Percentiles rank a stretch among this genome's conserved stretches.
These are phyloP conservation scores for Fusarium mundagurra DNA, from an alignment of 2,329 filamentous ascomycete genomes.

Conservation along the genomic window DNA sequence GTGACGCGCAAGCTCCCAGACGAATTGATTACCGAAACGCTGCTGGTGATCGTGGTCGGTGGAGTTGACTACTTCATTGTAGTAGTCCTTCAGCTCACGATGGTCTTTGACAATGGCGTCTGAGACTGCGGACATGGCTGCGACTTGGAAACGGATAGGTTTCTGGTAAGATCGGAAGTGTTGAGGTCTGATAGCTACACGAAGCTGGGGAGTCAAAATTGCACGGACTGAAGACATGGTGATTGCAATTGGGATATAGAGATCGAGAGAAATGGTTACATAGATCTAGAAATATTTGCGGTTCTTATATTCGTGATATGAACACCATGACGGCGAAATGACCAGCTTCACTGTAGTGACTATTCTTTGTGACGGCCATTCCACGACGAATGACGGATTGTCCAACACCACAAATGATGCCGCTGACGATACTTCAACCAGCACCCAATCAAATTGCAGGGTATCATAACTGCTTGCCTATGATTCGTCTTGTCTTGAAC, in stretches of 20 bases:
- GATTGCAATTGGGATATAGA: not conserved
- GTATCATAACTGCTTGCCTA: not conserved
- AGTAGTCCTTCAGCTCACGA: conserved; percentile 48
- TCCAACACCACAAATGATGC: not conserved
- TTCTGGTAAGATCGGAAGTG: not conserved
- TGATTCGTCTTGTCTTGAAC: not conserved
- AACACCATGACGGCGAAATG: not conserved
- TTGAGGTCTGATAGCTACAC: not conserved
- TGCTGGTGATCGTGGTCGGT: conserved; percentile 50
- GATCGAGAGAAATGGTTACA: not conserved
- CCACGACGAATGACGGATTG: not conserved
- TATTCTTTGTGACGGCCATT: not conserved
- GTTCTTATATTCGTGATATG: fast-evolving
- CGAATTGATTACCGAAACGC: conserved; percentile 58
- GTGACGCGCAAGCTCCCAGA: conserved; percentile 60
- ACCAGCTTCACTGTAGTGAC: not conserved
- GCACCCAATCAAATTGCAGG: not conserved
- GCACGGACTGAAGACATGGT: conserved; percentile 6
- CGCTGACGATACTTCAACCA: not conserved
- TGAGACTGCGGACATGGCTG: conserved; percentile 26
- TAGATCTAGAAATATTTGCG: not conserved
- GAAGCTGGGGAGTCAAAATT: not conserved
- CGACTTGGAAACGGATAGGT: not conserved
- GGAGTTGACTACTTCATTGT: conserved; percentile 53
- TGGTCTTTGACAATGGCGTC: conserved; percentile 45